Evolutionary conservation across 2,329 filamentous ascomycete genomes (phyloP).

Genomic region (Fusarium circinatum): DNA sequence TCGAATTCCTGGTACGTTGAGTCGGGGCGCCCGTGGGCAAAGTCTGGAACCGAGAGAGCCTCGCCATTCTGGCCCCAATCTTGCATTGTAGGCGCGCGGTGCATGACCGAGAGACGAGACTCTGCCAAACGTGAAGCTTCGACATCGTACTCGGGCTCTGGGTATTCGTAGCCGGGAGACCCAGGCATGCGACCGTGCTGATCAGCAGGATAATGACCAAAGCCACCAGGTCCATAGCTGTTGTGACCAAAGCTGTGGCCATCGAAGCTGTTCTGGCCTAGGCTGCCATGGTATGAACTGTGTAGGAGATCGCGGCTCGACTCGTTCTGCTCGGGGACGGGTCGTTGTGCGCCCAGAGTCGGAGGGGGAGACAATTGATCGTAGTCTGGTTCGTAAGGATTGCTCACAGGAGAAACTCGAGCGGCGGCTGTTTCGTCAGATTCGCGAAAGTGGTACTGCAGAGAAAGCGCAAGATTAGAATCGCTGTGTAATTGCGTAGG

Average conservation of each 20-base stretch:
- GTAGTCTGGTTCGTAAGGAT: conserved; percentile 27
- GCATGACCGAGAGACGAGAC: conserved; percentile 29
- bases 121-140: conserved; percentile 30
- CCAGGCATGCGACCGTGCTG: conserved; percentile 7
- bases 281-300: conserved; percentile 24
- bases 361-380: conserved; percentile 28
- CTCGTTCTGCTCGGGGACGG: conserved; percentile 30
- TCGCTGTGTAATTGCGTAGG: not conserved
- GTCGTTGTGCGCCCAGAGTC: conserved; percentile 20
- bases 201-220: conserved; percentile 28
- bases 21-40: conserved; percentile 34
- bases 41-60: conserved; percentile 20
- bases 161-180: conserved; percentile 24
- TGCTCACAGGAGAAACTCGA: conserved; percentile 23
- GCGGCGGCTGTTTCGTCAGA: conserved; percentile 18
- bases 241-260: conserved; percentile 12
- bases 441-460: conserved; percentile 35
- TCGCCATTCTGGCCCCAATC: conserved; percentile 29
- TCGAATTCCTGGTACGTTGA: conserved; percentile 36
- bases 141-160: conserved; percentile 30
- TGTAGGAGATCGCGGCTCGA: conserved; percentile 31
- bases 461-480: not conserved
- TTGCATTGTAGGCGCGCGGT: conserved; percentile 28
- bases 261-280: conserved; percentile 6
- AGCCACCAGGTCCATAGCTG: conserved; percentile 21